Evolutionary conservation across 2,329 filamentous ascomycete species (phyloP), one percentile per base, ranked within the genome.

Genomic region (Beauveria brongniartii): DNA sequence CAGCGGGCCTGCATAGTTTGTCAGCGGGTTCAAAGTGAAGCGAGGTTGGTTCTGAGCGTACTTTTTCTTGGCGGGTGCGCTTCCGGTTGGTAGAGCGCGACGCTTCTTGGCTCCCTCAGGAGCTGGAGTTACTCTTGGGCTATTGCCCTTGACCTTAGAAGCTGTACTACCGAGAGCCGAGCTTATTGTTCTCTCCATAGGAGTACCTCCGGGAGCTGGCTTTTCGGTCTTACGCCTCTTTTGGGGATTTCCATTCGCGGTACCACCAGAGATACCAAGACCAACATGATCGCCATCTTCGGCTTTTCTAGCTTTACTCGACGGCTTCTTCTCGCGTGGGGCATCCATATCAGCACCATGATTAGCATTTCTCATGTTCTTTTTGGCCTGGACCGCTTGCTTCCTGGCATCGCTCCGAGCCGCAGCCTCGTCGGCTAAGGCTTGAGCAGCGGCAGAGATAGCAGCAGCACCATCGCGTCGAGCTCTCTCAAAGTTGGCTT

Each of bases 171-270:
- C 80, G 66, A 82, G 79, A 14, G 82, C 82, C 10, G 75, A 75
- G 69, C 85, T 89, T 72, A 88, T 77, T n/a, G 87, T 84, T 63
- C 88, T 84, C 69, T 92, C 89, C 78, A 87, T 84, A 3, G 78
- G 72, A 34, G 76, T 74, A 5, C 73, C 76, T 44, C 78, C 78
- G 63, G 78, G 79, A 16, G 76, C 70, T 10, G 80, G 74, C 67
- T 90, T 90, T 67, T 96, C 91, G 2, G 90, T 86, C 75, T 92
- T 95, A 65, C 92, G 86, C 68, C 91, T 83, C 76, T 96, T 96
- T 26, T 81, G 78, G 14, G 86, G 80, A 30, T 82, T 80, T 24
- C 79, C 76, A 64, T 81, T 83, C 22, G 79, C 72, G 5, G 77
- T 69, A 37, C 77, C 69, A 53, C 77, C 69, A 53, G 83, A 80